Percentiles rank a stretch among this genome's conserved stretches.
phyloP scores from a whole-genome alignment of 495 filamentous ascomycete genomes.

The Astrocystis sublimbata region DNA sequence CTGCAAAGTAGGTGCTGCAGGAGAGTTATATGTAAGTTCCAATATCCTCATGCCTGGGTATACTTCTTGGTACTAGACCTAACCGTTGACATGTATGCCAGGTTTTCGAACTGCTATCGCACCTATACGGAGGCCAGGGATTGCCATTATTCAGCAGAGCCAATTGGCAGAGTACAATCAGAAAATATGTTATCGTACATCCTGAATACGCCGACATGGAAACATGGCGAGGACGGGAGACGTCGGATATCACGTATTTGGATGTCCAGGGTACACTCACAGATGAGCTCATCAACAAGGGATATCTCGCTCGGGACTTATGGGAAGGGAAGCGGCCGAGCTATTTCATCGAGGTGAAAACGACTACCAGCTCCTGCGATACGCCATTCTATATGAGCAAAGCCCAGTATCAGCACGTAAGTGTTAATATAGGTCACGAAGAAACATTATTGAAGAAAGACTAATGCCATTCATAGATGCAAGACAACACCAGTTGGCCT shows the following conservation, averaged over 20 bases:
- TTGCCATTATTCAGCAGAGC: conserved; percentile 2
- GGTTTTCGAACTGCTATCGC: conserved; percentile 14
- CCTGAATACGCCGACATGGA: conserved; percentile 14
- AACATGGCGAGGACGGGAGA: conserved; percentile 28
- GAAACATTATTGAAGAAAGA: too few relatives aligned
- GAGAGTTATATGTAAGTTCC: conserved; percentile 17
- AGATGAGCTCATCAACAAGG: conserved; percentile 16
- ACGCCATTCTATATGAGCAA: conserved; percentile 48
- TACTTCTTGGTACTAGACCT: too few relatives aligned
- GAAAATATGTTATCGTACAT: conserved; percentile 6
- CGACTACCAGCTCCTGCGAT: conserved; percentile 38
- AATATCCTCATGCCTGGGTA: too few relatives aligned
- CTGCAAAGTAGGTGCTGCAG: conserved; percentile 19
- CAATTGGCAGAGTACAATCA: conserved; percentile 16
- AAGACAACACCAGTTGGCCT: too few relatives aligned
- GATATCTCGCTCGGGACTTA: conserved; percentile 30
- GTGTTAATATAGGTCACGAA: too few relatives aligned
- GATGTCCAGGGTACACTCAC: conserved; percentile 28
- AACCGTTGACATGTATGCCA: not conserved
- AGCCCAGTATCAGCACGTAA: conserved; percentile 39
- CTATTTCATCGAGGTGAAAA: conserved; percentile 50
- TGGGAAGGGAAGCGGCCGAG: conserved; percentile 32
- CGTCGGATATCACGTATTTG: conserved; percentile 37
- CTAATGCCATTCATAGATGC: too few relatives aligned
- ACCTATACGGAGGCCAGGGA: not conserved